Conservation (phyloP, 345 rosid genomes). For the Bretschneidera sinensis region DNA sequence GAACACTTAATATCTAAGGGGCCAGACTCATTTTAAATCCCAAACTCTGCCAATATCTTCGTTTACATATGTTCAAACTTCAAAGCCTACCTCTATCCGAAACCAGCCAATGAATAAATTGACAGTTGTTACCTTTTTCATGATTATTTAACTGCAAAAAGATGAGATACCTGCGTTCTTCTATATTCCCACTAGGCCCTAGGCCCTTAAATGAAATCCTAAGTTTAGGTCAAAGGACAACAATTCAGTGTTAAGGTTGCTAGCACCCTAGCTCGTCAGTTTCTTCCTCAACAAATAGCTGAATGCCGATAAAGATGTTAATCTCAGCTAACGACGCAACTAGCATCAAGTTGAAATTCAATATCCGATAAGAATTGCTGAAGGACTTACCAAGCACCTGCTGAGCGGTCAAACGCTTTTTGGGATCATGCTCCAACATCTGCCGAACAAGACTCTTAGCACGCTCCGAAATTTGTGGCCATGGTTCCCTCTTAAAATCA, state of each 20-base stretch:
- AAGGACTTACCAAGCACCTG: constrained; percentile 77
- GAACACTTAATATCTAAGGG: too few species aligned
- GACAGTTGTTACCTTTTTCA: too few species aligned
- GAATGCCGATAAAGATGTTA: not conserved
- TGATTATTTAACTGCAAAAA: too few species aligned
- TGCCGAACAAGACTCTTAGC: constrained; percentile 85
- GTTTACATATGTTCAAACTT: too few species aligned
- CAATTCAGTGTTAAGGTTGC: not conserved
- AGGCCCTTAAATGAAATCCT: too few species aligned
- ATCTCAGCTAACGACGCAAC: not conserved
- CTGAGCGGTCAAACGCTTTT: constrained; percentile 72
- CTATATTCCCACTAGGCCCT: too few species aligned
- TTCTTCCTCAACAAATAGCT: not conserved
- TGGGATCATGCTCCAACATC: constrained; percentile 85
- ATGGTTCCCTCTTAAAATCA: constrained; percentile 89
- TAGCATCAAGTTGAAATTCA: constrained; percentile 5
- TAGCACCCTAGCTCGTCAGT: not conserved
- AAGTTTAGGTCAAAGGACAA: too few species aligned
- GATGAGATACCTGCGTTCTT: too few species aligned
- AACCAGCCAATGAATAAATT: too few species aligned
- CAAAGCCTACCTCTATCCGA: too few species aligned
- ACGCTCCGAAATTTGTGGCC: constrained; percentile 90
- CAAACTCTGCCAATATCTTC: too few species aligned
- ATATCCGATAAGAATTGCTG: not conserved
- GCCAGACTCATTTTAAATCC: too few species aligned